Evolutionary conservation across 2,329 filamentous ascomycete species (phyloP).

Genomic region (Aspergillus glaucus): DNA sequence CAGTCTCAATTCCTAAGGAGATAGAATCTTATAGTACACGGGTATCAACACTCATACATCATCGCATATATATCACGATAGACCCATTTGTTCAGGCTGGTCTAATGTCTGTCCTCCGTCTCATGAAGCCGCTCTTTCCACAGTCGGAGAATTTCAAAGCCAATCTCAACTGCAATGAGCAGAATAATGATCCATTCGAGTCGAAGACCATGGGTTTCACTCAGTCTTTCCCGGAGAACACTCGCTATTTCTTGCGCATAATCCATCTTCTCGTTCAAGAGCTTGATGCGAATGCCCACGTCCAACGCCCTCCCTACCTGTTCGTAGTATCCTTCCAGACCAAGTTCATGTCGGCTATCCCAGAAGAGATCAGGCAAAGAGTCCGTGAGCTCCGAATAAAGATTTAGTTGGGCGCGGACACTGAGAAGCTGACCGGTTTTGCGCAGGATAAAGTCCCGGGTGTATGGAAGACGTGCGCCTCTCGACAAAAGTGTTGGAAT

Average conservation of each 20-base stretch:
- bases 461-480: slow-evolving; percentile 58
- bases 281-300: slow-evolving; percentile 82
- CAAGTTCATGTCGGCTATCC: slow-evolving; percentile 83
- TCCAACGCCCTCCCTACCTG: slow-evolving; percentile 85
- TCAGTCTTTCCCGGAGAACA: slow-evolving; percentile 79
- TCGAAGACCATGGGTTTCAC: slow-evolving; percentile 79
- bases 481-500: slow-evolving; percentile 74
- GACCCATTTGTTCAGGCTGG: neutral
- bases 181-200: slow-evolving; percentile 95
- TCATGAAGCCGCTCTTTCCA: slow-evolving; percentile 55
- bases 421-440: slow-evolving; percentile 90
- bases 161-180: slow-evolving; percentile 85
- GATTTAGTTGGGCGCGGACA: slow-evolving; percentile 85
- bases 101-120: slow-evolving; percentile 15
- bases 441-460: slow-evolving; percentile 72
- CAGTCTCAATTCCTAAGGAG: no score
- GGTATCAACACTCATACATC: neutral
- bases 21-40: neutral
- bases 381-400: slow-evolving; percentile 95
- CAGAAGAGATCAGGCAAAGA: slow-evolving; percentile 94
- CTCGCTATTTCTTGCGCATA: slow-evolving; percentile 93
- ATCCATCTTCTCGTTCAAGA: slow-evolving; percentile 94
- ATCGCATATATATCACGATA: neutral
- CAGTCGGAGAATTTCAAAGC: slow-evolving; percentile 73
- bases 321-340: slow-evolving; percentile 90